Evolutionary conservation across 2,329 filamentous ascomycete genomes (phyloP).

Genomic region (Hypoxylon sp.): DNA sequence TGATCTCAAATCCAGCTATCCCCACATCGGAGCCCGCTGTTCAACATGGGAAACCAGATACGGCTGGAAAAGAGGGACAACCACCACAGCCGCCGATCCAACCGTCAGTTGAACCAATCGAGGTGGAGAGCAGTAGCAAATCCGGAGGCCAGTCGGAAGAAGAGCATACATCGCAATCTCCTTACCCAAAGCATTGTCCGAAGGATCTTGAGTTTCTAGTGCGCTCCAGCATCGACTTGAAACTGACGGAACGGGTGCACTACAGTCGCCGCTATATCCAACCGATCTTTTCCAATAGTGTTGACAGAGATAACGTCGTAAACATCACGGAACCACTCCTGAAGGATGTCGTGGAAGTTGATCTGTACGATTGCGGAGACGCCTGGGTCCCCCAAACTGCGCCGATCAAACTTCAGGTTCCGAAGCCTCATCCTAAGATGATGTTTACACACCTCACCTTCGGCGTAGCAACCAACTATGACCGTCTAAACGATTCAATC

Average conservation of each 20-base stretch:
- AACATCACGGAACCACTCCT: constrained; percentile 59
- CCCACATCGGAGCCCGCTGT: constrained; percentile 6
- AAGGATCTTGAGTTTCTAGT: constrained; percentile 51
- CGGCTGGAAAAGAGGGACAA: constrained; percentile 1
- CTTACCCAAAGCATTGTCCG: constrained; percentile 44
- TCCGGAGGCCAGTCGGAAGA: constrained; percentile 4
- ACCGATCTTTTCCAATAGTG: constrained; percentile 53
- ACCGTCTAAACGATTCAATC: constrained; percentile 66
- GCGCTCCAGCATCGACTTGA: constrained; percentile 49
- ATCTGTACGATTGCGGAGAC: constrained; percentile 53
- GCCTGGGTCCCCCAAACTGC: constrained; percentile 56
- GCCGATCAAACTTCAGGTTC: constrained; percentile 64
- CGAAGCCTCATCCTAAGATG: constrained; percentile 59
- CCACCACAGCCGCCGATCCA: neutral
- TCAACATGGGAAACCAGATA: constrained; percentile 17
- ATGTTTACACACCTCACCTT: constrained; percentile 69
- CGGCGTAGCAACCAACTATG: constrained; percentile 69
- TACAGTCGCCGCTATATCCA: constrained; percentile 64
- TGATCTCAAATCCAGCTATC: neutral
- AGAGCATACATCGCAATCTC: constrained; percentile 28
- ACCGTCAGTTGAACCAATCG: constrained; percentile 8
- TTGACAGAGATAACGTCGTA: constrained; percentile 58
- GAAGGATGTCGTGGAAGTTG: constrained; percentile 52
- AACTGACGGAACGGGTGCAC: constrained; percentile 60
- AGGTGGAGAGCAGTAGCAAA: neutral